Conservation (phyloP, 805 yeast species). For the Wickerhamiella nectarea region DNA sequence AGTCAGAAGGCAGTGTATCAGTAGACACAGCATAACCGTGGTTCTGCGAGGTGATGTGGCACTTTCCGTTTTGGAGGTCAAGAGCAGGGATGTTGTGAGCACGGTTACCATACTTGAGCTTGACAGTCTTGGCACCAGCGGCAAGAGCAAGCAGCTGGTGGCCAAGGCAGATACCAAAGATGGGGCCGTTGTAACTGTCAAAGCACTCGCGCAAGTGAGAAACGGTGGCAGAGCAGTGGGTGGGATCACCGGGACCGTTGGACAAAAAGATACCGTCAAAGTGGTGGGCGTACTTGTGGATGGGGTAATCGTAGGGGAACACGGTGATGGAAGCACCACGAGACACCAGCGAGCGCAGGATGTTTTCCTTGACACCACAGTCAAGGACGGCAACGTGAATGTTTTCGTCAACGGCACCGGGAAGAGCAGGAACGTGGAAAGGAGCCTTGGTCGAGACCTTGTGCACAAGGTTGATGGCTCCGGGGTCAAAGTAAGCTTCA, state of each 20-base stretch:
- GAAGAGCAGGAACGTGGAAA: conserved; percentile 63
- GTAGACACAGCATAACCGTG: conserved; percentile 97
- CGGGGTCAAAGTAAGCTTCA: conserved; percentile 84
- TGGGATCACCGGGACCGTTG: conserved; percentile 97
- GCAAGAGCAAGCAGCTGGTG: conserved; percentile 95
- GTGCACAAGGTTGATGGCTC: conserved; percentile 75
- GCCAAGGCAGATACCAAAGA: conserved; percentile 95
- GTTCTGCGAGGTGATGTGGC: conserved; percentile 97
- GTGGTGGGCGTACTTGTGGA: conserved; percentile 76
- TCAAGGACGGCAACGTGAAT: conserved; percentile 87
- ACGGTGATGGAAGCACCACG: conserved; percentile 96
- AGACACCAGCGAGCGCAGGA: conserved; percentile 79
- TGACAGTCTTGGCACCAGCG: conserved; percentile 81
- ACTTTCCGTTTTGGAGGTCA: conserved; percentile 77
- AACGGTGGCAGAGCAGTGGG: conserved; percentile 72
- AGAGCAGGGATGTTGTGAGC: conserved; percentile 97
- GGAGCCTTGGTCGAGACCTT: conserved; percentile 93
- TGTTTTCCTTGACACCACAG: conserved; percentile 98
- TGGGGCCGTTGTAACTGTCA: conserved; percentile 59
- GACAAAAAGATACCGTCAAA: conserved; percentile 92
- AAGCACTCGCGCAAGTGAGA: conserved; percentile 58
- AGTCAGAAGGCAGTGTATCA: conserved; percentile 55
- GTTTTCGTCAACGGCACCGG: conserved; percentile 33
- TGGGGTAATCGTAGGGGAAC: conserved; percentile 89
- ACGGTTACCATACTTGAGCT: conserved; percentile 95